Evolutionary conservation across 2,329 filamentous ascomycete genomes (phyloP).

Genomic region (Fusarium pseudoanthophilum): DNA sequence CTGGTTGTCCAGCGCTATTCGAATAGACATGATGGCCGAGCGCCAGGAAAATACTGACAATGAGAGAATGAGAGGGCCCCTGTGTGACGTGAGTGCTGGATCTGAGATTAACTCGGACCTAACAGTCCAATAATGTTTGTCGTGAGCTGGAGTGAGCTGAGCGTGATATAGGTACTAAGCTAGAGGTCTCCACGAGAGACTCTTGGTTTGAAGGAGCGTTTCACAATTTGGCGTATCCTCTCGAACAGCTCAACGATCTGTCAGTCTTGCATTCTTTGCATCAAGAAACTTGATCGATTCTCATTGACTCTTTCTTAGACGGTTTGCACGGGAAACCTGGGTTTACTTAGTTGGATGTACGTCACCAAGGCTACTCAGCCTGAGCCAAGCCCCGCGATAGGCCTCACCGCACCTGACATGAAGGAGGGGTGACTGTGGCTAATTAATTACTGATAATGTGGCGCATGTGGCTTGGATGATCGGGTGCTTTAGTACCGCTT

Average conservation of each 20-base stretch:
- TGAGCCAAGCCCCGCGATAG: slow-evolving; percentile 31
- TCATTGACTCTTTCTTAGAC: neutral
- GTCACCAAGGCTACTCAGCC: slow-evolving; percentile 37
- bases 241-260: slow-evolving; percentile 16
- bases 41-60: neutral
- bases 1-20: slow-evolving; percentile 72
- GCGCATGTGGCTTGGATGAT: neutral
- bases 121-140: slow-evolving; percentile 21
- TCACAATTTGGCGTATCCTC: neutral
- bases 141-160: slow-evolving; percentile 13
- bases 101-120: slow-evolving; percentile 3
- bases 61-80: neutral
- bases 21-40: slow-evolving; percentile 68
- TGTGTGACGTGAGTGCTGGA: slow-evolving; percentile 23
- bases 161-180: neutral
- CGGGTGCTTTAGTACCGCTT: slow-evolving; percentile 3
- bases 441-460: neutral
- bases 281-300: neutral
- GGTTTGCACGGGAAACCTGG: slow-evolving; percentile 17
- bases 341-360: slow-evolving; percentile 18
- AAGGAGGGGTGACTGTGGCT: slow-evolving; percentile 24
- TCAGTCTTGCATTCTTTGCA: slow-evolving; percentile 17
- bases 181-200: neutral
- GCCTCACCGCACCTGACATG: slow-evolving; percentile 19
- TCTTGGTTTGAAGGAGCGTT: neutral